phyloP scores from a whole-genome alignment of 345 rosid species.

The Litchi chinensis region DNA sequence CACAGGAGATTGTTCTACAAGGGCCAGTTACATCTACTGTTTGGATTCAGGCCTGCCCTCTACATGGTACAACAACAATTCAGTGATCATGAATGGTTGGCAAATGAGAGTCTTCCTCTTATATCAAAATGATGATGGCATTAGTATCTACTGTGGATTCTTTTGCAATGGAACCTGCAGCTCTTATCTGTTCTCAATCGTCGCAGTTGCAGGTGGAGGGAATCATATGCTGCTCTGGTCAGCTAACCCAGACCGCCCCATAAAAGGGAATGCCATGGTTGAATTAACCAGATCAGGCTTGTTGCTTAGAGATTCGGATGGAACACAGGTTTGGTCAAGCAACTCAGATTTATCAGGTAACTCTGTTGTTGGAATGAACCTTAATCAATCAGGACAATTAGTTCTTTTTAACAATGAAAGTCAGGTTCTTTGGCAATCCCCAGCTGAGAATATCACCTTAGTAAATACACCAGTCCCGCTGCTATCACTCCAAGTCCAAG shows the following conservation, averaged over 20 bases:
- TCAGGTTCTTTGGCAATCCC: slow-evolving; percentile 6
- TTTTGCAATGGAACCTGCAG: slow-evolving; percentile 15
- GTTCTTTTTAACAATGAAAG: slow-evolving; percentile 13
- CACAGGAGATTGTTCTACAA: slow-evolving; percentile 1
- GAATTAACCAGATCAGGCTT: neutral
- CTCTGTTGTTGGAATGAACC: slow-evolving; percentile 12
- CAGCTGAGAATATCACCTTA: neutral
- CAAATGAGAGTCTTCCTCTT: slow-evolving; percentile 17
- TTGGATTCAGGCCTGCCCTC: slow-evolving; percentile 15
- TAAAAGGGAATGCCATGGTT: slow-evolving; percentile 9
- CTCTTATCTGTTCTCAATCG: slow-evolving; percentile 5
- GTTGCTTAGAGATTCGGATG: slow-evolving; percentile 17
- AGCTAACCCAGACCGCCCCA: slow-evolving; percentile 16
- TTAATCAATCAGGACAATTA: slow-evolving; percentile 4
- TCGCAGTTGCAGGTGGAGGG: neutral
- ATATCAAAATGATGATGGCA: neutral
- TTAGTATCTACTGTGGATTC: slow-evolving; percentile 14
- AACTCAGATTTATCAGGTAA: neutral
- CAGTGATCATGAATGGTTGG: slow-evolving; percentile 17
- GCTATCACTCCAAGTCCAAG: no score
- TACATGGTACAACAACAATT: slow-evolving; percentile 24
- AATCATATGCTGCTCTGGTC: neutral
- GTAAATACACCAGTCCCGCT: neutral
- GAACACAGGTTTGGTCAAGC: slow-evolving; percentile 13
- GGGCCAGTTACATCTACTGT: slow-evolving; percentile 19